Base-by-base conservation (phyloP, 1,139 yeast species). In the Taphrina deformans region DNA sequence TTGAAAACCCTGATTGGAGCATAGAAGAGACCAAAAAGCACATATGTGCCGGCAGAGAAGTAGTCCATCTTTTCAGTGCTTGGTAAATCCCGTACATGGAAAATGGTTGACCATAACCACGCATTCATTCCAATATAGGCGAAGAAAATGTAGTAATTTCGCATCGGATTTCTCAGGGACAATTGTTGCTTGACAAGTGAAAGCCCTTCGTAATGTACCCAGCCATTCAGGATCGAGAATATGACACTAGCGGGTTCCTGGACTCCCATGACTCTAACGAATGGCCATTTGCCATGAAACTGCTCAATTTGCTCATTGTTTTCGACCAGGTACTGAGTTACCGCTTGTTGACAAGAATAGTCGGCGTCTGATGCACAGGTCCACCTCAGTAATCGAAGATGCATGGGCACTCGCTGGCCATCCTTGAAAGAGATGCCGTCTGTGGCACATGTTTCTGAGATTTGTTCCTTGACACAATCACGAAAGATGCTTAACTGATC, bases 271-370 rank as follows among this genome's bases (percentile, higher is more conserved):
- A 88, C 73, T 65, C 99, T 80, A 50, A 79, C 70, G 72, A 93
- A 93, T 1, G 98, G 98, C 99, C 99, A 93, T 76, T 93, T 93
- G 0, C 99, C 99, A 75, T 93, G 98, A 76, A 90, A 93, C 73
- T 93, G 99, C 56, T 82, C 82, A 1, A 89, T 78, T 65, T 84
- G 85, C 64, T 82, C 80, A 7, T 79, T 79, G 1, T 76, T 70
- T 0, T 68, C 70, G 21, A 79, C 77, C 24, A 96, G 79, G 55
- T 80, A 77, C 1, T 72, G 71, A 0, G 97, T 91, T 53, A 92
- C 79, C 16, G 83, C 74, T 67, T 89, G 84, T 75, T 93, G 98
- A 74, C 99, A 93, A 70, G 85, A 87, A 75, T 93, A 93, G 75
- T 93, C 98, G 76, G 99, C 93, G 73, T 93, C 87, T 55, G 86